Evolutionary conservation across 495 filamentous ascomycete species (phyloP).

Genomic region (Umbilicaria muhlenbergii): DNA sequence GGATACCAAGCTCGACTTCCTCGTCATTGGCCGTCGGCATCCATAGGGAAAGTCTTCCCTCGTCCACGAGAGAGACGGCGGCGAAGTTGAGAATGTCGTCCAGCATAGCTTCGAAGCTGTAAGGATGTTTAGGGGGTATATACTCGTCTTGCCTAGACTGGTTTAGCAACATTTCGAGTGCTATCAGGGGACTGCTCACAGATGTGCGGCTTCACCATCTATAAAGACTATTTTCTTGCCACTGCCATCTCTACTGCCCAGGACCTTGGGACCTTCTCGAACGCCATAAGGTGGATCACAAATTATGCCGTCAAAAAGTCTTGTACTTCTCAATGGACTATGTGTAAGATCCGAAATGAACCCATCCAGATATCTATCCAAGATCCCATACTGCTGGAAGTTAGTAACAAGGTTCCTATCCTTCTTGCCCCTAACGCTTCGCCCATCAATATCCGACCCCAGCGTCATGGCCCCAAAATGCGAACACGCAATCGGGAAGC

Average conservation of each 20-base stretch:
- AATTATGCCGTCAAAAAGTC: slow-evolving; percentile 76
- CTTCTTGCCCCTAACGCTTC: slow-evolving; percentile 59
- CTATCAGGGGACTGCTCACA: slow-evolving; percentile 28
- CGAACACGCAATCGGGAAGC: slow-evolving; percentile 71
- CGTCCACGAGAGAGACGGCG: slow-evolving; percentile 58
- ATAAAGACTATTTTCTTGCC: slow-evolving; percentile 44
- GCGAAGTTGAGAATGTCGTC: slow-evolving; percentile 80
- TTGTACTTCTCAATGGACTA: slow-evolving; percentile 48
- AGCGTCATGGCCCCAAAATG: slow-evolving; percentile 72
- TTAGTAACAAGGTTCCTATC: slow-evolving; percentile 50
- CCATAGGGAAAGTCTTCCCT: slow-evolving; percentile 81
- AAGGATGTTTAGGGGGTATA: slow-evolving; percentile 77
- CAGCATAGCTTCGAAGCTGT: slow-evolving; percentile 79
- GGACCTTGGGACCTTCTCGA: slow-evolving; percentile 73
- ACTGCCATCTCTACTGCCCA: slow-evolving; percentile 59
- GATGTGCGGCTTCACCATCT: slow-evolving; percentile 55
- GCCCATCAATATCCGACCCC: slow-evolving; percentile 86
- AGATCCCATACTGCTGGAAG: slow-evolving; percentile 69
- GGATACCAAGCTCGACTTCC: slow-evolving; percentile 54
- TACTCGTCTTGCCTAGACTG: slow-evolving; percentile 49
- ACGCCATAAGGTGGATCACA: slow-evolving; percentile 98
- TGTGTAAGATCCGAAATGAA: slow-evolving; percentile 87
- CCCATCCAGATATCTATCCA: slow-evolving; percentile 46
- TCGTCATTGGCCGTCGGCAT: slow-evolving; percentile 88
- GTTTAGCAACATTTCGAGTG: neutral